Evolutionary conservation across 2,329 filamentous ascomycete genomes (phyloP).

Genomic region (Trichoderma polysporum): DNA sequence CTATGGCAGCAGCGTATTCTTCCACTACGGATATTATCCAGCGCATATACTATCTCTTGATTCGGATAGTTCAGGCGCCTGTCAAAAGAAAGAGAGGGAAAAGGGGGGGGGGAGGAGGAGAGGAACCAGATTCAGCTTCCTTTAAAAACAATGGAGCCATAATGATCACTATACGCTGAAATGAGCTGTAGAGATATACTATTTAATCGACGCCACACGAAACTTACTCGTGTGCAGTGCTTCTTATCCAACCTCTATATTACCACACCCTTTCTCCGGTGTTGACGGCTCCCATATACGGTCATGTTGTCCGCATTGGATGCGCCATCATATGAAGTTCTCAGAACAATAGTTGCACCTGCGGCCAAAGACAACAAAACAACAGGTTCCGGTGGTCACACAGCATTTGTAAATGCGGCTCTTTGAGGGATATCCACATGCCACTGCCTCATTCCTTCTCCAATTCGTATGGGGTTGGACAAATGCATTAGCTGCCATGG

Average conservation of each 20-base stretch:
- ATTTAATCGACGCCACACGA: background rate
- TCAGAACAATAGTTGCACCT: background rate
- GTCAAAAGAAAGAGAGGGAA: background rate
- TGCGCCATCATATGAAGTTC: background rate
- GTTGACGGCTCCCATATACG: constrained; percentile 2
- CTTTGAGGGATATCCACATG: background rate
- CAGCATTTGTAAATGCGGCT: constrained; percentile 19
- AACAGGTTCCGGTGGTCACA: constrained; percentile 17
- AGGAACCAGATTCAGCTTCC: background rate
- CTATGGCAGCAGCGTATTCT: background rate
- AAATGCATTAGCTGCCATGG: background rate
- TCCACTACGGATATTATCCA: background rate
- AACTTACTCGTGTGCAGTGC: background rate
- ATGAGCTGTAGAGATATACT: background rate
- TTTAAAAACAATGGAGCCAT: background rate
- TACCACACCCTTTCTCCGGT: background rate
- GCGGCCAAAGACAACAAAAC: background rate
- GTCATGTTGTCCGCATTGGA: constrained; percentile 8
- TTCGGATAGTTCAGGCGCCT: background rate
- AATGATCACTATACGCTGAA: background rate
- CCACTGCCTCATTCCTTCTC: background rate
- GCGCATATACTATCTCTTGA: background rate
- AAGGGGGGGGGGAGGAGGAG: background rate
- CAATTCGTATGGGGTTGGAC: background rate
- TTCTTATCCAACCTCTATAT: background rate